Base-by-base conservation (phyloP, 2,329 filamentous ascomycete species). In the Coniella lustricola region DNA sequence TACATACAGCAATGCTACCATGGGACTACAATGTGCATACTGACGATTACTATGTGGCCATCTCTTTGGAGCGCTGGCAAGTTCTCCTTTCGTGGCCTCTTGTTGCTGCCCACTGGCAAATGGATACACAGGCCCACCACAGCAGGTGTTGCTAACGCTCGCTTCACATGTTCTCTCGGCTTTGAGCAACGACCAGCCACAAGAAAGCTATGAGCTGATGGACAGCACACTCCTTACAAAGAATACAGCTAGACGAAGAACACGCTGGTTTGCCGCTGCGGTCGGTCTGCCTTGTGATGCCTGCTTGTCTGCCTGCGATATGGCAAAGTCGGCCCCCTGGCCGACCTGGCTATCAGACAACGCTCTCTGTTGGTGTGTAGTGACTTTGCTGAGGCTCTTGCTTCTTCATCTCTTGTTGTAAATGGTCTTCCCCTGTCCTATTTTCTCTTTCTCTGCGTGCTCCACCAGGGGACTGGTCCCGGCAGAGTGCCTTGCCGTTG, bases 401-500 rank as follows among this genome's bases (percentile, higher is more conserved):
- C 25, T 29, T 29, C 5, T 29, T 10, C 25, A 29, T 29, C 5
- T n/a, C 17, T 33, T 36, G 29, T 14, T 20, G 17, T 17, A 20
- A 37, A 40, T 13, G 8, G 16, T 8, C 22, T 7, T 17, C 13
- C n/a, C n/a, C n/a, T 17, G 29, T 35, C 33, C 16, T 18, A 14
- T 31, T 22, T 17, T 18, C 37, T 46, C 44, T 35, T 48, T 45
- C 37, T 17, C 25, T 7, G 14, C 16, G 3, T 16, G 36, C 37
- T n/a, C 32, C 45, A 13, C 14, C 33, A 32, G 35, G 42, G 42
- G 32, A 16, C 31, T 33, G 18, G 33, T 35, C 33, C 42, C 33
- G 42, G 31, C 41, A 45, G 16, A 49, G 41, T 51, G 49, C 49
- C 46, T 49, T 45, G 35, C 49, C 41, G 25, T 37, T 45, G 46